Percentiles rank a stretch among this genome's conserved stretches.
Evolutionary conservation across 176 grass and related monocot species (phyloP).

Genomic region (Triticum turgidum): DNA sequence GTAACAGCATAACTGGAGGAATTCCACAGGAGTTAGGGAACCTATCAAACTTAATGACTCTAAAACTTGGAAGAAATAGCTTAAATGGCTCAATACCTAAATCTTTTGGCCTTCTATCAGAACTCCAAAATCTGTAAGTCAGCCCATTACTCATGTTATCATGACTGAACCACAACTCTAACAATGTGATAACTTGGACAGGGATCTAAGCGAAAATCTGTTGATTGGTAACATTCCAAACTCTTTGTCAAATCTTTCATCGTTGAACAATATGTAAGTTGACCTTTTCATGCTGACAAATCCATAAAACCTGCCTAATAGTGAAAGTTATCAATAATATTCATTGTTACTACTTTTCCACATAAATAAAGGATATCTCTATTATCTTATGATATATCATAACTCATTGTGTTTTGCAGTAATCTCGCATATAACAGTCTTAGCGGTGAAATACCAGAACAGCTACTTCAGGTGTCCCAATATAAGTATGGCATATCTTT

Average conservation of each 20-base stretch:
- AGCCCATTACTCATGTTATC: not conserved
- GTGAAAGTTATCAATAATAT: not conserved
- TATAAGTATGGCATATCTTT: constrained; percentile 67
- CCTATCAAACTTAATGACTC: constrained; percentile 62
- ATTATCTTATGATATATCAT: constrained; percentile 23
- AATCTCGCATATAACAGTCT: constrained; percentile 67
- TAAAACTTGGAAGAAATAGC: constrained; percentile 61
- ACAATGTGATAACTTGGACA: constrained; percentile 34
- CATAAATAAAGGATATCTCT: constrained; percentile 8
- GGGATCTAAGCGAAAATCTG: constrained; percentile 74
- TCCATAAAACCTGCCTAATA: not conserved
- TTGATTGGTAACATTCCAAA: constrained; percentile 65
- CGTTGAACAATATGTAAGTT: constrained; percentile 74
- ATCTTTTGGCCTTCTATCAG: constrained; percentile 53
- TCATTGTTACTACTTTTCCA: constrained; percentile 6
- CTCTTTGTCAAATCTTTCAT: constrained; percentile 55
- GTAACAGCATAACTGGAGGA: constrained; percentile 74
- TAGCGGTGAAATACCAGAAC: constrained; percentile 52
- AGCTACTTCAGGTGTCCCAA: constrained; percentile 43
- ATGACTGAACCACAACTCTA: constrained; percentile 1
- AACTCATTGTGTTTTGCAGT: constrained; percentile 49
- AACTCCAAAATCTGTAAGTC: constrained; percentile 83
- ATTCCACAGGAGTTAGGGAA: constrained; percentile 76
- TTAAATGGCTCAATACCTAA: constrained; percentile 76
- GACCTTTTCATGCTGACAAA: constrained; percentile 11